Percentiles rank a stretch among this genome's conserved stretches.
These are phyloP conservation scores for Trametes gibbosa DNA, from an alignment of 768 basidiomycete genomes.

Conservation along the genomic window DNA sequence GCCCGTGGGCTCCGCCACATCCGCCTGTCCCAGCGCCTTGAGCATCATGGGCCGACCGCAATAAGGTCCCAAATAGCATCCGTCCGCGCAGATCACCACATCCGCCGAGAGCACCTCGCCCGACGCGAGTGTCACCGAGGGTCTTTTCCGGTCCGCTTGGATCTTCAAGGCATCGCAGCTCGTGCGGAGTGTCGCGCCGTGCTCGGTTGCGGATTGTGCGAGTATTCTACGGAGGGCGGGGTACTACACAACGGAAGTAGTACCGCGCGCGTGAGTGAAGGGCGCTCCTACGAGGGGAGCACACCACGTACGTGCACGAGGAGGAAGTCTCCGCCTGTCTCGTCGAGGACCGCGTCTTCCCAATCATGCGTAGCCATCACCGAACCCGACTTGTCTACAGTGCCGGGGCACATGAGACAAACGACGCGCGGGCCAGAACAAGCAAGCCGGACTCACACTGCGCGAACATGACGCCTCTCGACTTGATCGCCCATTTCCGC, in stretches of 20 bases:
- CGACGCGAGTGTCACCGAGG: conserved; percentile 25
- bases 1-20: conserved; percentile 5
- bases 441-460: conserved; percentile 3
- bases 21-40: conserved; percentile 8
- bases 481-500: conserved; percentile 30
- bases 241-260: conserved; percentile 22
- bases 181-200: conserved; percentile 20
- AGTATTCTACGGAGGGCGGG: conserved; percentile 30
- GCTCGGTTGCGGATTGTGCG: conserved; percentile 22
- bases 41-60: conserved; percentile 13
- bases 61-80: conserved; percentile 5
- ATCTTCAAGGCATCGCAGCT: conserved; percentile 17
- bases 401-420: not conserved
- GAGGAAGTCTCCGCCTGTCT: conserved; percentile 47
- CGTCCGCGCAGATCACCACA: conserved; percentile 31
- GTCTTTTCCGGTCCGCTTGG: conserved; percentile 7
- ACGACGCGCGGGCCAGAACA: not conserved
- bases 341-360: conserved; percentile 44
- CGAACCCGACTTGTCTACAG: conserved; percentile 43
- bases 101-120: conserved; percentile 29
- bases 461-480: conserved; percentile 23
- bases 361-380: conserved; percentile 45
- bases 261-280: too few species aligned
- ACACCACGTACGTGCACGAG: conserved; percentile 43
- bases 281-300: not conserved